Base-by-base conservation (phyloP, 2,329 filamentous ascomycete species). In the Aspergillus spinulosporus region DNA sequence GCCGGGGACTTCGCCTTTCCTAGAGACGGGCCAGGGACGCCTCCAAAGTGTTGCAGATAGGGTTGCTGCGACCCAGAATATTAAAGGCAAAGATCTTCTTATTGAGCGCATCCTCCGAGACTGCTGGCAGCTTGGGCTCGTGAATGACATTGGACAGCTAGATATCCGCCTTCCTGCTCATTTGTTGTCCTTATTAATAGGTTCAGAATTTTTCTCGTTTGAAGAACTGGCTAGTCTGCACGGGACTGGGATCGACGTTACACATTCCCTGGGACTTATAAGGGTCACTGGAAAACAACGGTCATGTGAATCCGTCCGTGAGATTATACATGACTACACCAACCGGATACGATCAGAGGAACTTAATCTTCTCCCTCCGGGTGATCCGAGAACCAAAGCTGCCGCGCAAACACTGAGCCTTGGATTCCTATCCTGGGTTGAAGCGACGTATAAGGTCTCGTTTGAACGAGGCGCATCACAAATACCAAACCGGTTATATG, bases 51-150 rank as follows among this genome's bases (percentile, higher is more conserved):
- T 62, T 45, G 51, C 68, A 11, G 52, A 62, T 47, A 64, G 65
- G 42, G 54, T 66, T 47, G 56, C 59, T 12, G 54, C 53, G n/a
- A 29, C 66, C 7, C 61, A 63, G 34, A 54, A 58, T 26, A 56
- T 69, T 31, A 68, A 62, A 31, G 66, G 66, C 2, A 76, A 76
- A 48, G 39, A 64, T n/a, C 48, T 66, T 6, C 51, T 73, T 21
- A 66, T 66, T 12, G 72, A 76, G 56, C 66, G 52, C 34, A 71
- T 76, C 34, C 64, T 76, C 46, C 70, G 74, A 39, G 67, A 74
- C 42, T 74, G 68, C 62, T 76, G 74, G 74, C 57, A 71, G 32
- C 59, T 76, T 26, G 68, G 67, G 3, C 56, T 74, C 31, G 40
- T 54, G 11, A 65, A 64, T 26, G 73, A 76, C 54, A 54, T 68